phyloP scores from a whole-genome alignment of 805 yeast genomes.

The Pichia paraexigua region DNA sequence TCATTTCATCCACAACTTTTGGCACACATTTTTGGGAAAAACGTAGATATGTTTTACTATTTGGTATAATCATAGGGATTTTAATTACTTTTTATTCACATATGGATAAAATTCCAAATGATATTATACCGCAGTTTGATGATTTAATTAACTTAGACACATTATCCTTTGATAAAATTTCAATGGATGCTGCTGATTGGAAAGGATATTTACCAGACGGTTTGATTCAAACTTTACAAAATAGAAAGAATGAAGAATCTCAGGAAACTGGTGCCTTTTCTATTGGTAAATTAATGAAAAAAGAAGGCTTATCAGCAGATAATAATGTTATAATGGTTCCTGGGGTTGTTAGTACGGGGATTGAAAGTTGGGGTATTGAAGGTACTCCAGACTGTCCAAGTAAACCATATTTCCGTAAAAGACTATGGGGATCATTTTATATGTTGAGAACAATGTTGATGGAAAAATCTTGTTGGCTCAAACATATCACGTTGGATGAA shows the following conservation, averaged over 20 bases:
- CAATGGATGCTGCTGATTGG: conserved; percentile 63
- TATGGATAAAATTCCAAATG: conserved; percentile 30
- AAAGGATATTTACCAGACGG: conserved; percentile 62
- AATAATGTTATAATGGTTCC: conserved; percentile 90
- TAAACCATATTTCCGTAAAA: conserved; percentile 75
- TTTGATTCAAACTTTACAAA: conserved; percentile 50
- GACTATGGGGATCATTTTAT: conserved; percentile 95
- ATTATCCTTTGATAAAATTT: conserved; percentile 45
- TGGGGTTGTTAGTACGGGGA: conserved; percentile 91
- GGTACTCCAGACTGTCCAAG: conserved; percentile 78
- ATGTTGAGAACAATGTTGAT: conserved; percentile 89
- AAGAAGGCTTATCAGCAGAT: conserved; percentile 43
- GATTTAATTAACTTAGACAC: conserved; percentile 47
- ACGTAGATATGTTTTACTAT: conserved; percentile 21
- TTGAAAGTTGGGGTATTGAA: conserved; percentile 85
- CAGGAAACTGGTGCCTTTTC: conserved; percentile 76
- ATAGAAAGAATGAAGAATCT: conserved; percentile 39
- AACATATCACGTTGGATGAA: conserved; percentile 82
- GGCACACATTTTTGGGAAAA: conserved; percentile 14
- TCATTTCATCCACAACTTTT: background rate
- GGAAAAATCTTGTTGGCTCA: conserved; percentile 90
- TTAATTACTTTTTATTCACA: conserved; percentile 54
- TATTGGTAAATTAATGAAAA: conserved; percentile 62
- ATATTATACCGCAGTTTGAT: conserved; percentile 42
- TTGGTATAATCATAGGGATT: conserved; percentile 72